Evolutionary conservation across 139 green algal species (phyloP).

Genomic region (Mesotaenium endlicherianum): DNA sequence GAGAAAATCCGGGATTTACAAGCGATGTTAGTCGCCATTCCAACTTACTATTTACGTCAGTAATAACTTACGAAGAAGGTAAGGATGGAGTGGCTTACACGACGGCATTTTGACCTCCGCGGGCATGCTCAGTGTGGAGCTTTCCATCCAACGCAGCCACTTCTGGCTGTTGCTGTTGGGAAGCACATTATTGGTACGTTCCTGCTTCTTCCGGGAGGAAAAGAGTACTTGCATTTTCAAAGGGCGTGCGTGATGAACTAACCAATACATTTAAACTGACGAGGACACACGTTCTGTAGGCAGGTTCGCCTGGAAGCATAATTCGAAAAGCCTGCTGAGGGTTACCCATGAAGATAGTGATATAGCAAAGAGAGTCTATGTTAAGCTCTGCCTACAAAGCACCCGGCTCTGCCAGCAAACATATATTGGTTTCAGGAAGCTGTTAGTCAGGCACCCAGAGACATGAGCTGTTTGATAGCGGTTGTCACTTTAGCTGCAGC

Average conservation of each 20-base stretch:
- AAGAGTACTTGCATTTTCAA: not conserved
- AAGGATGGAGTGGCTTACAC: slow-evolving; percentile 48
- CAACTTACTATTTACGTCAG: too few species aligned
- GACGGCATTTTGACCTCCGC: slow-evolving; percentile 25
- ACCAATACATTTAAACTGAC: not conserved
- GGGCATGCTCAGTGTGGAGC: slow-evolving; percentile 31
- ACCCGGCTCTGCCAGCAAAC: too few species aligned
- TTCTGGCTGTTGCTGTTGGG: slow-evolving; percentile 38
- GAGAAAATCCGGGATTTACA: too few species aligned
- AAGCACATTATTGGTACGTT: slow-evolving; percentile 18
- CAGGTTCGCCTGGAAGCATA: not conserved
- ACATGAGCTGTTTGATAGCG: too few species aligned
- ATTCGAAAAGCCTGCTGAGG: not conserved
- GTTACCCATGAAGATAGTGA: not conserved
- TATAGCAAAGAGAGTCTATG: not conserved
- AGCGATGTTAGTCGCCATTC: too few species aligned
- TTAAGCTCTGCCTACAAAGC: too few species aligned
- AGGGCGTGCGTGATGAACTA: too few species aligned
- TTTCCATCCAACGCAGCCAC: slow-evolving; percentile 37
- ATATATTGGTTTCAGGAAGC: too few species aligned
- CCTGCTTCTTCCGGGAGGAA: not conserved
- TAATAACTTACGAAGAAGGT: too few species aligned
- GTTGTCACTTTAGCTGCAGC: too few species aligned
- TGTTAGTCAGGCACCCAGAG: not conserved
- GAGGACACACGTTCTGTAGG: not conserved